Percentiles rank a stretch among this genome's conserved stretches.
Evolutionary conservation across 1,284 basidiomycete species (phyloP).

Genomic region (Phlebopus sp.): DNA sequence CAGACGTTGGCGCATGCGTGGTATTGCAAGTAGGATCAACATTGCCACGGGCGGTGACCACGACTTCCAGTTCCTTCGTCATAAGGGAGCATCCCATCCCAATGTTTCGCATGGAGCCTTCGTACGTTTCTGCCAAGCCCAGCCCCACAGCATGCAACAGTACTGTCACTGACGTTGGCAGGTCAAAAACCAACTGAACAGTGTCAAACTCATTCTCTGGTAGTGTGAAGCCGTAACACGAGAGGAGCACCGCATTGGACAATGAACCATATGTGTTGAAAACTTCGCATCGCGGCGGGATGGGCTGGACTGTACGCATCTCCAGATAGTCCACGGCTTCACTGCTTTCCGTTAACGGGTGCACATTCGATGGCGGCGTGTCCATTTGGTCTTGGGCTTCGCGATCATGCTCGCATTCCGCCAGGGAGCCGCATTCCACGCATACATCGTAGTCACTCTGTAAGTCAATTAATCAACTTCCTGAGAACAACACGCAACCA

Average conservation of each 20-base stretch:
- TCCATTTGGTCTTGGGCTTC: conserved; percentile 12
- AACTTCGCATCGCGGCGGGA: conserved; percentile 59
- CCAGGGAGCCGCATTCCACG: conserved; percentile 70
- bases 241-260: conserved; percentile 29
- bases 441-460: conserved; percentile 87
- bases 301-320: conserved; percentile 59
- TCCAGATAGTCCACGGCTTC: conserved; percentile 50
- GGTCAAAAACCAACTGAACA: conserved; percentile 25
- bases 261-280: conserved; percentile 83
- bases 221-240: conserved; percentile 36
- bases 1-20: conserved; percentile 10
- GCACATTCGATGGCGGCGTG: conserved; percentile 4
- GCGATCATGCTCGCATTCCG: conserved; percentile 71
- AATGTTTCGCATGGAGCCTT: conserved; percentile 13
- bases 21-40: conserved; percentile 20
- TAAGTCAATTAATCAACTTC: conserved; percentile 16
- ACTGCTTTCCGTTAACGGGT: conserved; percentile 7
- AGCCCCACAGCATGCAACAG: conserved; percentile 7
- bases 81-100: conserved; percentile 7
- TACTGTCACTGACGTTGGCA: conserved; percentile 9
- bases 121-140: not conserved
- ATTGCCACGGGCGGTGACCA: conserved; percentile 25
- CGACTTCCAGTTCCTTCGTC: conserved; percentile 29
- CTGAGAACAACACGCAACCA: not conserved
- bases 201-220: conserved; percentile 32